phyloP scores from a whole-genome alignment of 768 basidiomycete genomes.

The Leccinum rimulosum region DNA sequence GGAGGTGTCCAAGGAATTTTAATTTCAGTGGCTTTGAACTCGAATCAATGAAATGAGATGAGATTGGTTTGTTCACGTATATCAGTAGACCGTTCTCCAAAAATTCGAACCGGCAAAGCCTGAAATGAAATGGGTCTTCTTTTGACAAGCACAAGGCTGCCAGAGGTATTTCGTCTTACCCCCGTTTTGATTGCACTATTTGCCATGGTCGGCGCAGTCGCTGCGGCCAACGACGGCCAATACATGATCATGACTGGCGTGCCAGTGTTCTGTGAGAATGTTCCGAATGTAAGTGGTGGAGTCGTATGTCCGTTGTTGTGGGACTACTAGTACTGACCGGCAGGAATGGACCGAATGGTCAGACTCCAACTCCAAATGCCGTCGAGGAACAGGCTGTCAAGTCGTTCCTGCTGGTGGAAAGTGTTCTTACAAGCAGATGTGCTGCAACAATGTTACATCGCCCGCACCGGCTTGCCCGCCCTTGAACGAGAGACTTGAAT shows the following conservation, averaged over 20 bases:
- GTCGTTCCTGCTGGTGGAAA: neutral
- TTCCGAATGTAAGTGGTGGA: neutral
- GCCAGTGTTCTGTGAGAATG: neutral
- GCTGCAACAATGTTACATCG: neutral
- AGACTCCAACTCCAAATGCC: neutral
- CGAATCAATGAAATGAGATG: no score
- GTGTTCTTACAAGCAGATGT: conserved; percentile 4
- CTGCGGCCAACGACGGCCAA: neutral
- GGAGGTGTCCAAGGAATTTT: no score
- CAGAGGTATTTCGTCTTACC: neutral
- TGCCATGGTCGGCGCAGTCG: neutral
- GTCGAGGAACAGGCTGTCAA: neutral
- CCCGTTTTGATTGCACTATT: neutral
- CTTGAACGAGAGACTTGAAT: no score
- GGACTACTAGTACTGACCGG: neutral
- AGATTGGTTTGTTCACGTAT: no score
- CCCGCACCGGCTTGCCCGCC: no score
- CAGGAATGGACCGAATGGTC: no score
- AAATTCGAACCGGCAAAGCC: no score
- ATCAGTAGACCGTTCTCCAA: no score
- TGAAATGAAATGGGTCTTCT: no score
- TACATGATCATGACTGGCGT: neutral
- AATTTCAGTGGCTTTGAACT: no score
- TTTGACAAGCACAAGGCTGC: no score
- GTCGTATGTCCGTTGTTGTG: neutral